Evolutionary conservation across 2,329 filamentous ascomycete genomes (phyloP).

Genomic region (Purpureocillium takamizusanense): DNA sequence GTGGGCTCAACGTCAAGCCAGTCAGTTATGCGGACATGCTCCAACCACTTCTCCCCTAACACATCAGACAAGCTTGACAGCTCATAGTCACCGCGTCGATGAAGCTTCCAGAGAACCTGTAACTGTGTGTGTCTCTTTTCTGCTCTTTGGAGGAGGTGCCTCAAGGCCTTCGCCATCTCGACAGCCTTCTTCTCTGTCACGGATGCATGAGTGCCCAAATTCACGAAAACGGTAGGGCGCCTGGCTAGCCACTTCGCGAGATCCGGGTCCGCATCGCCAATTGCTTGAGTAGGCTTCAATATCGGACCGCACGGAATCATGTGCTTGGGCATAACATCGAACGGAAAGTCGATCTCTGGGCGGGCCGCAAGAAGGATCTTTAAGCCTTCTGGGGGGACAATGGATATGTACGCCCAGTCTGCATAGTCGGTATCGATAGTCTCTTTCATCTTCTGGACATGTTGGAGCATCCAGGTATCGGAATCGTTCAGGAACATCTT

Average conservation of each 20-base stretch:
- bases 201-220: constrained; percentile 31
- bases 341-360: constrained; percentile 29
- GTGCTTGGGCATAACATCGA: constrained; percentile 24
- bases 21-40: constrained; percentile 24
- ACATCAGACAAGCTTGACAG: too few species aligned
- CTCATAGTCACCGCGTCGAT: constrained; percentile 8
- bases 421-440: constrained; percentile 7
- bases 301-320: constrained; percentile 38
- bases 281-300: constrained; percentile 20
- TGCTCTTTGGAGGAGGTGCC: constrained; percentile 20
- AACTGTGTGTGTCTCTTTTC: constrained; percentile 3
- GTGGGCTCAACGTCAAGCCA: constrained; percentile 31
- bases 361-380: constrained; percentile 17
- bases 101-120: constrained; percentile 26
- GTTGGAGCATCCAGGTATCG: neutral
- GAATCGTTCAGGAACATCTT: constrained; percentile 10
- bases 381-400: constrained; percentile 6
- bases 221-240: constrained; percentile 36
- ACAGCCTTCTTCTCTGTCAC: constrained; percentile 22
- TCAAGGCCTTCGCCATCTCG: constrained; percentile 28
- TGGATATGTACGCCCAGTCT: constrained; percentile 9
- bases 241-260: constrained; percentile 31
- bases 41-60: too few species aligned
- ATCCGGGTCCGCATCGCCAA: constrained; percentile 27
- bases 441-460: constrained; percentile 6